Evolutionary conservation across 2,329 filamentous ascomycete species (phyloP), one percentile per base, ranked within the genome.

Genomic region (Fusarium sp.): DNA sequence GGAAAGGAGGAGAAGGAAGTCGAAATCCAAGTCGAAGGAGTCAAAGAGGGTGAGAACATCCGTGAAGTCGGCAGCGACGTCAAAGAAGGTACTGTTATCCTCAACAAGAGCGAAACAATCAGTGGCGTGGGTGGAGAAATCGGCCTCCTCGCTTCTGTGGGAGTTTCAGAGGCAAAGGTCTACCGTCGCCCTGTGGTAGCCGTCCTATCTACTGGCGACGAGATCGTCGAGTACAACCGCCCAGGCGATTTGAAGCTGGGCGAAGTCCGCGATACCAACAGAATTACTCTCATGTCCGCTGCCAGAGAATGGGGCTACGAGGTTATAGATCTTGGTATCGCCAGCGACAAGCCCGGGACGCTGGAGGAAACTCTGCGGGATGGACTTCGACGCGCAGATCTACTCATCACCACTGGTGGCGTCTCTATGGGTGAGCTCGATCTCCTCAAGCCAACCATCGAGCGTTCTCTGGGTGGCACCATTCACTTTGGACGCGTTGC

Each of bases 401-500:
- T 98, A 14, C 86, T 99, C 58, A 89, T 99, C 73, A 98, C 96
- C 17, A 95, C 92, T 0, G 96, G 96, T 21, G 96, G 96, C 46
- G 96, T 98, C 20, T 97, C 93, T 11, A 99, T 99, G 96, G 96
- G 96, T 56, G 96, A 99, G 80, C 88, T 97, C 4, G 96, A 99
- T 78, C 89, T 99, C 9, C 87, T 99, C 20, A 99, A 99, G 77
- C 95, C 96, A 0, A 98, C 95, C 1, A 92, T 99, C 72, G 96
- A 98, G 81, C 90, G 95, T 40, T 85, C 89, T 2, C 86, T 99
- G 1, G 93, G 94, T 56, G 96, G 96, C 9, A 96, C 90, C 0
- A 97, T 99, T 69, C 96, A 97, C 78, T 99, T 99, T 72, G 96
- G 96, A 23, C 91, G 96, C 4, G 96, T 99, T 4, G 88, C 91